phyloP scores from a whole-genome alignment of 2,329 filamentous ascomycete species.

The Diaporthe citriasiana region DNA sequence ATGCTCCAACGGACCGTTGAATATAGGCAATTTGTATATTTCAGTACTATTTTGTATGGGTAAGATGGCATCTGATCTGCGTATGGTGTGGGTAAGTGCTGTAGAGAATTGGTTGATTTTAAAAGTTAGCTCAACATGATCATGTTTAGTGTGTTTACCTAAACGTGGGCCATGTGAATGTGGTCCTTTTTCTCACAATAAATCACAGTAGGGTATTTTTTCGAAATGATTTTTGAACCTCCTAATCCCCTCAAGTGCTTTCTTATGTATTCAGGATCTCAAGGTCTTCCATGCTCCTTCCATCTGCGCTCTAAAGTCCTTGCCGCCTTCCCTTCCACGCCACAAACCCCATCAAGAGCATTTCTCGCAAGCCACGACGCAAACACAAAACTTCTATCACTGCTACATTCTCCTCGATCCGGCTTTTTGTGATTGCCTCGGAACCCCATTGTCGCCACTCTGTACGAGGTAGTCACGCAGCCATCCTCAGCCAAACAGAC shows the following conservation, averaged over 20 bases:
- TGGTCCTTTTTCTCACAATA: neutral
- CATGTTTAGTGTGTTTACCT: neutral
- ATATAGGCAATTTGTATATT: neutral
- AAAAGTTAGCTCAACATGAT: neutral
- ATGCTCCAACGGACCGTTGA: neutral
- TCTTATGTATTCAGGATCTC: too few relatives aligned
- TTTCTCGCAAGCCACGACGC: too few relatives aligned
- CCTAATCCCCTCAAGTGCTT: too few relatives aligned
- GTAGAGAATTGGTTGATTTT: neutral
- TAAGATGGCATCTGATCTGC: too few relatives aligned
- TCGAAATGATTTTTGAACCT: neutral
- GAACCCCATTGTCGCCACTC: too few relatives aligned
- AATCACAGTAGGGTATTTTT: neutral
- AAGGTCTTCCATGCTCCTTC: neutral
- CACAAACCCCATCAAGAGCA: neutral
- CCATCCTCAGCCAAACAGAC: neutral
- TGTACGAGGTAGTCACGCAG: neutral
- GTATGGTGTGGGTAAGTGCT: neutral
- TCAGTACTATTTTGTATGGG: neutral
- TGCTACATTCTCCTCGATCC: neutral
- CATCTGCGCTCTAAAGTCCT: too few relatives aligned
- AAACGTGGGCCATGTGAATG: neutral
- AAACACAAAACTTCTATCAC: neutral
- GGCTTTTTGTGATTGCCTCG: too few relatives aligned
- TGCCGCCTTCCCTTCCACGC: neutral